These are phyloP conservation scores for Leccinum broughii DNA, from an alignment of 768 basidiomycete genomes.

Conservation along the genomic window DNA sequence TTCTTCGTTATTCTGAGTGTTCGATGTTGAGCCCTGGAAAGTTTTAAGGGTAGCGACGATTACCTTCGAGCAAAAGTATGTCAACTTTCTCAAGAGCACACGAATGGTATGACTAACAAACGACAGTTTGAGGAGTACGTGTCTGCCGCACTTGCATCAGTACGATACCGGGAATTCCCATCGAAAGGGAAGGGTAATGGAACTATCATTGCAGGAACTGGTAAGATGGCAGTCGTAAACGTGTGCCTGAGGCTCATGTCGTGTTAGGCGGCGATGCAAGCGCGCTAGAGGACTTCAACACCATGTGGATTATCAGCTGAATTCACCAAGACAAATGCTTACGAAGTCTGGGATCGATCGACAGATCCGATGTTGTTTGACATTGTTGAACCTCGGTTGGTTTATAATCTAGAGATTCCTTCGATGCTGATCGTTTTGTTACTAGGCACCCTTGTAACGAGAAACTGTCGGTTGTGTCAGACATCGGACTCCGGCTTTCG, in stretches of 20 bases:
- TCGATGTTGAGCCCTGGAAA: constrained; percentile 30
- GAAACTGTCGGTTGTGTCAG: constrained; percentile 84
- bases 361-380: constrained; percentile 96
- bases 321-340: constrained; percentile 86
- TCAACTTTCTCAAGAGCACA: neutral
- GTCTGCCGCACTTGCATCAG: constrained; percentile 78
- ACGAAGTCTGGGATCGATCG: constrained; percentile 83
- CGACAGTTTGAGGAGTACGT: constrained; percentile 89
- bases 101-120: neutral
- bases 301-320: constrained; percentile 75
- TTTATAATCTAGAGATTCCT: constrained; percentile 1
- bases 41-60: constrained; percentile 96
- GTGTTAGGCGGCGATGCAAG: constrained; percentile 52
- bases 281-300: constrained; percentile 79
- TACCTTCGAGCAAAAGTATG: constrained; percentile 83
- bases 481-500: constrained; percentile 87
- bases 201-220: constrained; percentile 67
- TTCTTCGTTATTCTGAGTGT: neutral
- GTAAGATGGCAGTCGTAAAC: constrained; percentile 22
- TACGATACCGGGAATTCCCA: constrained; percentile 89
- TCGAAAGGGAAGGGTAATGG: constrained; percentile 62
- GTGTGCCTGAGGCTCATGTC: constrained; percentile 24
- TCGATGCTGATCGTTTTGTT: constrained; percentile 2
- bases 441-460: constrained; percentile 90
- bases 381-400: constrained; percentile 87